Conservation (phyloP, 768 basidiomycete genomes). For the Suillus cothurnatus region DNA sequence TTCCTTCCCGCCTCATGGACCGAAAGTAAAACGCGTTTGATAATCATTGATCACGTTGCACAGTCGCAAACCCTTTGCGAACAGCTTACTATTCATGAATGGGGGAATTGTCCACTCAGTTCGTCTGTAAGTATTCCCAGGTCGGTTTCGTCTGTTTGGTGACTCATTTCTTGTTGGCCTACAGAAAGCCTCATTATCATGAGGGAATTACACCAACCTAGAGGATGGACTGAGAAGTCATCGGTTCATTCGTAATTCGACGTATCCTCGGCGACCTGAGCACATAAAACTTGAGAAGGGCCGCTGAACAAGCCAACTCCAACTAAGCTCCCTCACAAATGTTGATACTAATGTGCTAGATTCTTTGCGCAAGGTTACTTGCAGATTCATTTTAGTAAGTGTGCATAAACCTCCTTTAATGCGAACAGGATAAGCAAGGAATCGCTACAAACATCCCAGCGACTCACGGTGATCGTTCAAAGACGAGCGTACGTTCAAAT, state of each 20-base stretch:
- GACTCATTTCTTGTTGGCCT: neutral
- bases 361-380: neutral
- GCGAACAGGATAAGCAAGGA: neutral
- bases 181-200: neutral
- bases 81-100: neutral
- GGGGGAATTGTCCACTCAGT: neutral
- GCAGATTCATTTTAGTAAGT: neutral
- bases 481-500: neutral
- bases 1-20: neutral
- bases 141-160: neutral
- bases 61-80: neutral
- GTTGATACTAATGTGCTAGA: neutral
- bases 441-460: neutral
- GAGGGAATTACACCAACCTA: neutral
- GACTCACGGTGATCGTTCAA: neutral
- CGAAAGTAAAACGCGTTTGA: neutral
- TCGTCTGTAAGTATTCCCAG: neutral
- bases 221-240: neutral
- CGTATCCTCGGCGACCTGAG: neutral
- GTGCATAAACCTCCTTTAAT: neutral
- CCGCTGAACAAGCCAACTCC: neutral
- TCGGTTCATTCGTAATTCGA: neutral
- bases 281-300: neutral
- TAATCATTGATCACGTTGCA: neutral
- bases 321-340: neutral